Percentiles rank a stretch among this genome's conserved stretches.
These are phyloP conservation scores for Solanum tarapatanum DNA, from an alignment of 257 asterid species.

Conservation along the genomic window DNA sequence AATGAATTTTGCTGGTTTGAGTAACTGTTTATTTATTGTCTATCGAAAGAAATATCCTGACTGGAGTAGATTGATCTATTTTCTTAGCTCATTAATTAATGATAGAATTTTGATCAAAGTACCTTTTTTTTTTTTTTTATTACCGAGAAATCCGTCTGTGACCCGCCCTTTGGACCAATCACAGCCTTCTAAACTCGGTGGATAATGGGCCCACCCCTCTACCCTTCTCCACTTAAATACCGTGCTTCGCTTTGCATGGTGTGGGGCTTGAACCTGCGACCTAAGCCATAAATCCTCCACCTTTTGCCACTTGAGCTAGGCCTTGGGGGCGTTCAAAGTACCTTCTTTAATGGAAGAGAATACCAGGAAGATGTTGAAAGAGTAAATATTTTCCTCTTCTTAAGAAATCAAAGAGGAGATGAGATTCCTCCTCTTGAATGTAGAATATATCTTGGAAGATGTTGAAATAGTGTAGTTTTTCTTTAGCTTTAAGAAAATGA, in stretches of 20 bases:
- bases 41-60: background rate
- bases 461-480: no score
- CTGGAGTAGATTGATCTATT: background rate
- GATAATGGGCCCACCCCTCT: no score
- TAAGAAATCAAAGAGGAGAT: background rate
- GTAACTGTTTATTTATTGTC: background rate
- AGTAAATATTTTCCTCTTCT: background rate
- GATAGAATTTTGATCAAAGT: background rate
- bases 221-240: no score
- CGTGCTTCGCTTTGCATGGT: no score
- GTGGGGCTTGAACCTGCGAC: no score
- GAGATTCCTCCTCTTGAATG: background rate
- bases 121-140: background rate
- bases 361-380: background rate
- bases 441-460: background rate
- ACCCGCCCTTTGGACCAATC: no score
- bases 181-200: no score
- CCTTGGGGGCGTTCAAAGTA: background rate
- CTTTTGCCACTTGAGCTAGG: no score
- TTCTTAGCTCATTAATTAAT: background rate
- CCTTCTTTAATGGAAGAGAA: background rate
- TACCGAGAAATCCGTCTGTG: no score
- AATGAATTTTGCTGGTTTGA: background rate
- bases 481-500: background rate
- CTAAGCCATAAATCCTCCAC: no score